Evolutionary conservation across 805 yeast genomes (phyloP), one percentile per base, ranked within the genome.

Genomic region (Saturnispora silvae): DNA sequence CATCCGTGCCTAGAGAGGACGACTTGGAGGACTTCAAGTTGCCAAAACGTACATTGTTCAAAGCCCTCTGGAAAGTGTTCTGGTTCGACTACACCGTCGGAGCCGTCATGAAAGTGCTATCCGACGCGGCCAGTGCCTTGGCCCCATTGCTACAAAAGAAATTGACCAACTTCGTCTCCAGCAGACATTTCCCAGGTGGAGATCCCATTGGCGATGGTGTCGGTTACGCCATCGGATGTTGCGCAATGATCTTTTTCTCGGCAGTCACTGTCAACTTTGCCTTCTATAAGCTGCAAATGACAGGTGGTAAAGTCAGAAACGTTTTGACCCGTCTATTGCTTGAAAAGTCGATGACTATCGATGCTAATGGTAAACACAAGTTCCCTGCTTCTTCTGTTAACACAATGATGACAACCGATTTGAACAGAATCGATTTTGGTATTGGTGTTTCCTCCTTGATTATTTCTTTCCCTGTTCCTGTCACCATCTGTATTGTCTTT

Each of bases 381-480:
- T 83, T 63, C 51, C 77, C 94, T 1, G 66, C 72, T 26, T 83
- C 92, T 40, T 77, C 74, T 43, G 68, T 86, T 39, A 82, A 89
- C 26, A 75, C 85, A 10, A 59, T 85, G 52, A 75, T 85, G 60
- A 81, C 87, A 39, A 75, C 94, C 0, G 96, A 86, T 55, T 61
- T 85, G 30, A 68, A 84, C 23, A 72, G 95, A 54, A 65, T 85
- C 23, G 95, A 83, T 55, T 68, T 81, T 45, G 83, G 86, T 7
- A 52, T 77, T 26, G 77, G 75, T 2, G 77, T 76, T 42, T 75
- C 78, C 48, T 83, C 83, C 13, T 75, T 80, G 47, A 49, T 77
- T 24, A 54, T 78, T 44, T 62, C 75, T 1, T 77, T 78, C 53
- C 81, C 84, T 0, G 61, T 79, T 5, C 68, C 83, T 0, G 59